phyloP scores from a whole-genome alignment of 2,329 filamentous ascomycete species.

The Pseudofabraea citricarpa region DNA sequence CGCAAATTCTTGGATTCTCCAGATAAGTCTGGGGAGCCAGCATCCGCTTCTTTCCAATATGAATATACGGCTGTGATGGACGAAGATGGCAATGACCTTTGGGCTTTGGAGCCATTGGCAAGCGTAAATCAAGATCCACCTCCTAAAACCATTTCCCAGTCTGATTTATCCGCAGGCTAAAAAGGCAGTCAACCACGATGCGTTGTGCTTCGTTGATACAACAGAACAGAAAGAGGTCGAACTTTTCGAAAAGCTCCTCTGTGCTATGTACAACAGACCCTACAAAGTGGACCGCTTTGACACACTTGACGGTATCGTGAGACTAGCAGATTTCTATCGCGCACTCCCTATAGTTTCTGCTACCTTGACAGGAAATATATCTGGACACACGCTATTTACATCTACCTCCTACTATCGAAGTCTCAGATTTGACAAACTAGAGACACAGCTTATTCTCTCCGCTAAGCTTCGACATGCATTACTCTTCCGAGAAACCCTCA shows the following conservation, averaged over 20 bases:
- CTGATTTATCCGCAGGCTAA: background rate
- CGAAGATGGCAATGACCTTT: background rate
- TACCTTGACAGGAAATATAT: background rate
- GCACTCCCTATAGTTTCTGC: slow-evolving; percentile 5
- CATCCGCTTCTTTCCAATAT: background rate
- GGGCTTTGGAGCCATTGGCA: background rate
- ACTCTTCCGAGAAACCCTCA: slow-evolving; percentile 10
- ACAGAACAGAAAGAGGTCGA: background rate
- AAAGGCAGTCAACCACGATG: no score
- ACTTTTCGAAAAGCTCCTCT: slow-evolving; percentile 10
- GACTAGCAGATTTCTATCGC: slow-evolving; percentile 10
- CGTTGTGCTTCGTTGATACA: background rate
- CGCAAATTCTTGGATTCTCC: slow-evolving; percentile 3
- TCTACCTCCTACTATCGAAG: background rate
- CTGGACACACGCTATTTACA: background rate
- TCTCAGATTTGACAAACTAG: no score
- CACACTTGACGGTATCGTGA: slow-evolving; percentile 2
- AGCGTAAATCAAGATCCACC: background rate
- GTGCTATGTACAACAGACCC: slow-evolving; percentile 9
- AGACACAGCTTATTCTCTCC: no score
- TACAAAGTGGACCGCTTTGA: slow-evolving; percentile 3
- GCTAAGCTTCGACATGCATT: slow-evolving; percentile 9
- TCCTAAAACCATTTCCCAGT: background rate
- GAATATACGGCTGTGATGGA: background rate
- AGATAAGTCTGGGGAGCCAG: background rate